Evolutionary conservation across 176 grass and related monocot genomes (phyloP).

Genomic region (Alloteropsis semialata): DNA sequence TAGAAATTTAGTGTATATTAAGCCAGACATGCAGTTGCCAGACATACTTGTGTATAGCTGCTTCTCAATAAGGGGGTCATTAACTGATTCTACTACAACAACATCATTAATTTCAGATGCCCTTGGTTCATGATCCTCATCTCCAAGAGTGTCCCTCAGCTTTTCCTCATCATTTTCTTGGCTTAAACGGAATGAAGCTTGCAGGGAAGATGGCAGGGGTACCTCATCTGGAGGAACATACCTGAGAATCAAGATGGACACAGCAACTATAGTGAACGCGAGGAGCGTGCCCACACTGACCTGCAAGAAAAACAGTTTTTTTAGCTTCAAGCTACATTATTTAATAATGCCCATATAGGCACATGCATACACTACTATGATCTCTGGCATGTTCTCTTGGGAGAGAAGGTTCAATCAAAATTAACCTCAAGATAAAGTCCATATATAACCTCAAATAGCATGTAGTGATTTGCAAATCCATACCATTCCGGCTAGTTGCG

Average conservation of each 20-base stretch:
- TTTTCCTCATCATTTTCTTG: constrained; percentile 64
- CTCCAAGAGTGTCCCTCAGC: constrained; percentile 26
- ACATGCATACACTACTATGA: neutral
- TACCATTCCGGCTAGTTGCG: constrained; percentile 90
- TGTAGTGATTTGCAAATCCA: neutral
- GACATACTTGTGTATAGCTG: constrained; percentile 55
- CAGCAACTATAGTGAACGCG: constrained; percentile 70
- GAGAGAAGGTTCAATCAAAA: neutral
- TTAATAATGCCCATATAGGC: neutral
- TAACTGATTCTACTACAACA: constrained; percentile 44
- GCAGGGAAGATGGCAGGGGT: constrained; percentile 81
- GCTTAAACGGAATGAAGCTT: constrained; percentile 66
- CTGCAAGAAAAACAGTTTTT: constrained; percentile 32
- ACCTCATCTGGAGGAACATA: constrained; percentile 81
- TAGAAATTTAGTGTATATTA: constrained; percentile 2
- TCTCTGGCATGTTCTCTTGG: neutral
- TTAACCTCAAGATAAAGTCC: neutral
- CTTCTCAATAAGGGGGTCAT: constrained; percentile 61
- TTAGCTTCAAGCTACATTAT: neutral
- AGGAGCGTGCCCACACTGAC: constrained; percentile 88
- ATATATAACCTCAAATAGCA: neutral
- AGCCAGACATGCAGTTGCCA: neutral
- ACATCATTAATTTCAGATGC: constrained; percentile 49
- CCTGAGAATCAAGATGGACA: constrained; percentile 92
- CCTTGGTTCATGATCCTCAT: constrained; percentile 16